Base-by-base conservation (phyloP, 75 land plant species). In the Chamaecyparis obtusa region DNA sequence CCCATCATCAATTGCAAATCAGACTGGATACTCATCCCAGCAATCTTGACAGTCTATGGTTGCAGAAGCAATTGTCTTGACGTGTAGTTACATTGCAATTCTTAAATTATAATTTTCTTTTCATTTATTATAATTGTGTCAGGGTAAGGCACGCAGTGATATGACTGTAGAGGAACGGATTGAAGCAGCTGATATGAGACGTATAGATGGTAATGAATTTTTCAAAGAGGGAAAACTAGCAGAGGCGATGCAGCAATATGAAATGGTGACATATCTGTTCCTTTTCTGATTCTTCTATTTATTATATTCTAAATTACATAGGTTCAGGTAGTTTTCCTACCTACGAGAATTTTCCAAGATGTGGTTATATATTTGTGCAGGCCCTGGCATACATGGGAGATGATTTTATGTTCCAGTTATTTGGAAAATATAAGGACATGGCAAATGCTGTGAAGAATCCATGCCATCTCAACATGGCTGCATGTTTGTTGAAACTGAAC, bases 151-250 rank as follows among this genome's bases (percentile, higher is more conserved):
- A 49, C 94, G 97, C 13, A 87, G 92, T 89, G 99, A 98, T 87
- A 98, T 98, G 99, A 97, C 97, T 7, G 99, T 97, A 5, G 99
- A 98, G 86, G 99, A 98, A 88, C 93, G 99, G 41, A 98, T 98
- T 89, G 95, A 92, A 76, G 95, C 96, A 85, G 99, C 99, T 54
- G 99, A 97, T 81, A 92, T 95, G 82, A 92, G 99, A 89, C 94
- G 90, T 88, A 89, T 92, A 87, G 93, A 95, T 87, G 99, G 99
- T 44, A 98, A 98, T 89, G 92, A 85, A 77, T 90, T 92, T 19
- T 98, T 94, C 86, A 98, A 95, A 86, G 96, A 97, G 56, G 95
- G 92, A 17, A 98, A 95, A 83, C 87, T 97, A 32, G 96, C 91
- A 36, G 99, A 92, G 91, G 99, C 99, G 44, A 94, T 95, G 94